Evolutionary conservation across 176 grass and related monocot genomes (phyloP), one percentile per base, ranked within the genome.

Genomic region (Hsuehochloa calcarea): DNA sequence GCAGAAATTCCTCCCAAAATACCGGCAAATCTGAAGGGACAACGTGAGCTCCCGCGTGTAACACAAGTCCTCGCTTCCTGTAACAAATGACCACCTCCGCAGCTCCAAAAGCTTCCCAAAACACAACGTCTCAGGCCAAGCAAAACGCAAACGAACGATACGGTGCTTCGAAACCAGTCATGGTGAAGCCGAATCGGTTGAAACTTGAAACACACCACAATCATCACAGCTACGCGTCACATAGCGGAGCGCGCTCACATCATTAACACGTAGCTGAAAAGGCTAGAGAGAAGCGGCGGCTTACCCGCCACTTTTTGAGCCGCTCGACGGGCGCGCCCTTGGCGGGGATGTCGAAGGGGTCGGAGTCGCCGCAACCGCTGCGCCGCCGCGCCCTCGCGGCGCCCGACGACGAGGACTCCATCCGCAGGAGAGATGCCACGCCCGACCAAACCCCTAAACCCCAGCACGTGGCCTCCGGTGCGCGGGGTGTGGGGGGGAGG

Each of bases 261-360:
- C 55, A 54, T 19, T 3, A 65, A 41, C 35, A 3, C 29, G 34
- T 63, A 43, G 54, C 27, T 1, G 27, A 4, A 14, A 6, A 19
- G 5, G 59, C 46, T 11, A 25, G 20, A 5, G 34, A 60, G 22
- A 22, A 49, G n/a, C n/a, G 61, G 67, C n/a, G 19, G 75, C 85
- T 56, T 34, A 97, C 94, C 82, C 94, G 41, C 94, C 94, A 94
- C 64, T 87, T 89, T 25, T 84, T 89, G 1, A 97, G 82, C 4
- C 87, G 80, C 74, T 97, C 94, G 13, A 97, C 14, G 15, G 94
- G 35, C 0, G 94, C 92, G 1, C 90, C 88, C 49, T 92, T 97
- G 1, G 69, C 10, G 5, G 92, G 94, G 78, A 97, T 97, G 79
- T 89, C 86, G 72, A 97, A 97, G 10, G 82, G 1, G 38, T 88